A percentile compares a stretch with the other conserved stretches of the same genome.
Evolutionary conservation across 2,329 filamentous ascomycete genomes (phyloP).

Genomic region (Diaporthe citriasiana): DNA sequence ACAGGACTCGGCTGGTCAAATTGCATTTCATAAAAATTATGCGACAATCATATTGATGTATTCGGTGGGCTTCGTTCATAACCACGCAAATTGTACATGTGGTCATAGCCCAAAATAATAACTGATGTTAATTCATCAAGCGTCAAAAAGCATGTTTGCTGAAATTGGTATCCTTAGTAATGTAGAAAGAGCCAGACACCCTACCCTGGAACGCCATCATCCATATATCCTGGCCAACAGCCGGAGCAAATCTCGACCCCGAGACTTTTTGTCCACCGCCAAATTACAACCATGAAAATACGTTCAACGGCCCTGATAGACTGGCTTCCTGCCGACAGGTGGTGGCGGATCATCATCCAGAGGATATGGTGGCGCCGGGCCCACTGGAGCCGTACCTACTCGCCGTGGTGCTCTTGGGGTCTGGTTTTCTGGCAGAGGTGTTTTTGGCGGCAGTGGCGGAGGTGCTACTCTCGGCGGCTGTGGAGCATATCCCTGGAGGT

Average conservation of each 20-base stretch:
- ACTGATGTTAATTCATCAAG: constrained; percentile 18
- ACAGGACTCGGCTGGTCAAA: background rate
- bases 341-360: constrained; percentile 85
- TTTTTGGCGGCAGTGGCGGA: constrained; percentile 83
- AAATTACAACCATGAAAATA: background rate
- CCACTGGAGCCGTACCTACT: constrained; percentile 39
- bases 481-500: constrained; percentile 51
- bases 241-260: background rate
- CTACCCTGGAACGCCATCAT: constrained; percentile 18
- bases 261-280: background rate
- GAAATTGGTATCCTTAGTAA: constrained; percentile 43
- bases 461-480: constrained; percentile 65
- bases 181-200: background rate
- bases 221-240: background rate
- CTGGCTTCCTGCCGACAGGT: constrained; percentile 85
- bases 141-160: constrained; percentile 36
- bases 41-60: background rate
- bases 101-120: background rate
- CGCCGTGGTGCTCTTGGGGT: constrained; percentile 50
- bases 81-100: background rate
- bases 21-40: background rate
- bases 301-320: constrained; percentile 69
- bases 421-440: constrained; percentile 72
- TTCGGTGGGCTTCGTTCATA: background rate
- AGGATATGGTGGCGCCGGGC: constrained; percentile 78